phyloP scores from a whole-genome alignment of 2,329 filamentous ascomycete genomes.

The Sphaerulina vaccinii region DNA sequence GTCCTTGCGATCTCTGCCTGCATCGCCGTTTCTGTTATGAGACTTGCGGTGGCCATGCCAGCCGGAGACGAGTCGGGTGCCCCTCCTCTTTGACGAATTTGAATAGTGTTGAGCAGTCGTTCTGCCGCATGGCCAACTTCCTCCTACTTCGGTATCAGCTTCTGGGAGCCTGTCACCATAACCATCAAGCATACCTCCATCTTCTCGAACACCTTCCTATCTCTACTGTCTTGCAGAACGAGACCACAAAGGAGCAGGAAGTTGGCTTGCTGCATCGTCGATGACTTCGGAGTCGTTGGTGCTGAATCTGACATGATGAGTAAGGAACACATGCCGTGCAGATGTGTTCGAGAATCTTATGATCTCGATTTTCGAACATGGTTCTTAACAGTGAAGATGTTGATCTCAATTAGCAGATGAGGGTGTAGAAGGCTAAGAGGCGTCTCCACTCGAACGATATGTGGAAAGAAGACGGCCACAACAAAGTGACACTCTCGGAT shows the following conservation, averaged over 20 bases:
- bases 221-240: background rate
- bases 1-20: slow-evolving; percentile 1
- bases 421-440: too few relatives aligned
- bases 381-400: too few relatives aligned
- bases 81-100: too few relatives aligned
- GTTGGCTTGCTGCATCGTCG: background rate
- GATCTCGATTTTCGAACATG: too few relatives aligned
- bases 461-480: too few relatives aligned
- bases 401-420: too few relatives aligned
- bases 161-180: background rate
- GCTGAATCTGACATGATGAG: background rate
- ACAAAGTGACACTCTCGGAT: too few relatives aligned
- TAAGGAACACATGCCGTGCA: background rate
- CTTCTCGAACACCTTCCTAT: background rate
- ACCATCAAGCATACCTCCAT: background rate
- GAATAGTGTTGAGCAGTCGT: background rate
- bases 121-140: background rate
- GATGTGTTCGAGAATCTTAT: background rate
- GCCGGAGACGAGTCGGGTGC: background rate
- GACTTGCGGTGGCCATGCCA: background rate
- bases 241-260: background rate
- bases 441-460: too few relatives aligned
- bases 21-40: slow-evolving; percentile 6
- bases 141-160: background rate
- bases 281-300: background rate